A percentile compares a stretch with the other conserved stretches of the same genome.
These are phyloP conservation scores for Cladophialophora bantiana DNA, from an alignment of 2,329 filamentous ascomycete species.

Conservation along the genomic window DNA sequence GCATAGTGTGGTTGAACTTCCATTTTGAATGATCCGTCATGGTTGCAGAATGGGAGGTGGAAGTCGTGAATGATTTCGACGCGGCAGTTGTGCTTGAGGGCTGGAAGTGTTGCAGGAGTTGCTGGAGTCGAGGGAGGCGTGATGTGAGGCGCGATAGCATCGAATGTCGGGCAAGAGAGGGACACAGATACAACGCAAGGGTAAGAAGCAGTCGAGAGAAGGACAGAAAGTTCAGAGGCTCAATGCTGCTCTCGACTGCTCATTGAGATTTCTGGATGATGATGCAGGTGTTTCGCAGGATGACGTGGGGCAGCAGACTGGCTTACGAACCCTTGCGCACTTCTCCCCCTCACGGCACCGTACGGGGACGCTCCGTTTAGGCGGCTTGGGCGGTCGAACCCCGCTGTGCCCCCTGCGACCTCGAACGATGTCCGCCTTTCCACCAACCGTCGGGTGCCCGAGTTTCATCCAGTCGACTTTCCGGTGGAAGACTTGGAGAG, in stretches of 20 bases:
- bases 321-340: conserved; percentile 6
- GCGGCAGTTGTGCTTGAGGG: conserved; percentile 5
- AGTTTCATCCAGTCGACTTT: conserved; percentile 2
- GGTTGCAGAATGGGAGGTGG: conserved; percentile 30
- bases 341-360: conserved; percentile 19
- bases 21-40: conserved; percentile 58
- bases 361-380: not conserved
- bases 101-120: conserved; percentile 21
- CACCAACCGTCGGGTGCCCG: conserved; percentile 1
- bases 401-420: not conserved
- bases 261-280: conserved; percentile 9
- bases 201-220: not conserved
- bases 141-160: conserved; percentile 25
- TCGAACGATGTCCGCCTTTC: not conserved
- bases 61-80: conserved; percentile 9
- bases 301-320: conserved; percentile 11
- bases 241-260: not conserved
- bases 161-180: not conserved
- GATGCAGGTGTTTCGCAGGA: conserved; percentile 3
- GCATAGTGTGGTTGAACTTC: conserved; percentile 73
- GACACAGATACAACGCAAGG: not conserved
- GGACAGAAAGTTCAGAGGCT: not conserved
- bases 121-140: conserved; percentile 20
- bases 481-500: conserved; percentile 1
- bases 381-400: not conserved